Percentiles rank a stretch among this genome's conserved stretches.
Conservation (phyloP, 768 basidiomycete genomes). For the Pleurotus tuber-regium region DNA sequence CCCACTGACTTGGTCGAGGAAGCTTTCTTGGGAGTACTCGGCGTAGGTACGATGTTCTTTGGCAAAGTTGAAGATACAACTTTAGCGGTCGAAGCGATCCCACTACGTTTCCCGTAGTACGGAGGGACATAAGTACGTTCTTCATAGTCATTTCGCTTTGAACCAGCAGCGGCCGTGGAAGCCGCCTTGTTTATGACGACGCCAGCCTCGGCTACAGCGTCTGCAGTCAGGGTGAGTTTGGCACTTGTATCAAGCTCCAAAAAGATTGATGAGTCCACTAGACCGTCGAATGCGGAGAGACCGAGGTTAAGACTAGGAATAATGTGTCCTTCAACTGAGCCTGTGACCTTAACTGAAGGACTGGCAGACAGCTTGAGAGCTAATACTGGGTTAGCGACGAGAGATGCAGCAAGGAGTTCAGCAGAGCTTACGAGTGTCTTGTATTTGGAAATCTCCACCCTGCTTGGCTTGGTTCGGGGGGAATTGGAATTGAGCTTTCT, state of each 20-base stretch:
- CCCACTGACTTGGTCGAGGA: too few relatives aligned
- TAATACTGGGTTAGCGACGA: conserved; percentile 12
- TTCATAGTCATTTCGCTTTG: not conserved
- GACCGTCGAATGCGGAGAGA: conserved; percentile 35
- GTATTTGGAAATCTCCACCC: conserved; percentile 29
- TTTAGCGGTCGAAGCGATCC: not conserved
- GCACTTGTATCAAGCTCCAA: conserved; percentile 39
- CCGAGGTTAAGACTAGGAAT: conserved; percentile 48
- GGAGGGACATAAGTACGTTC: not conserved
- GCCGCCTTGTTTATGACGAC: conserved; percentile 13
- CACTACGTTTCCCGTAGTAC: not conserved
- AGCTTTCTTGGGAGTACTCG: too few relatives aligned
- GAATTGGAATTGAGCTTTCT: conserved; percentile 41
- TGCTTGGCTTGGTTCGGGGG: conserved; percentile 30
- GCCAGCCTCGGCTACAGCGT: conserved; percentile 16
- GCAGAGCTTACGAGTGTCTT: conserved; percentile 39
- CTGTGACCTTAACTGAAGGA: conserved; percentile 38
- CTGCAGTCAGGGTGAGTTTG: conserved; percentile 24
- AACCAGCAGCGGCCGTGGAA: not conserved
- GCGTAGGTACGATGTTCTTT: too few relatives aligned
- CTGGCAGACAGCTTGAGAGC: conserved; percentile 40
- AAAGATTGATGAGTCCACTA: conserved; percentile 36
- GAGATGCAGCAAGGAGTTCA: not conserved
- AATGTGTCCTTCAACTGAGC: conserved; percentile 43
- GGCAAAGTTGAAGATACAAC: not conserved